Conservation (phyloP, 768 basidiomycete species). For the Leccinum subgranulosum region DNA sequence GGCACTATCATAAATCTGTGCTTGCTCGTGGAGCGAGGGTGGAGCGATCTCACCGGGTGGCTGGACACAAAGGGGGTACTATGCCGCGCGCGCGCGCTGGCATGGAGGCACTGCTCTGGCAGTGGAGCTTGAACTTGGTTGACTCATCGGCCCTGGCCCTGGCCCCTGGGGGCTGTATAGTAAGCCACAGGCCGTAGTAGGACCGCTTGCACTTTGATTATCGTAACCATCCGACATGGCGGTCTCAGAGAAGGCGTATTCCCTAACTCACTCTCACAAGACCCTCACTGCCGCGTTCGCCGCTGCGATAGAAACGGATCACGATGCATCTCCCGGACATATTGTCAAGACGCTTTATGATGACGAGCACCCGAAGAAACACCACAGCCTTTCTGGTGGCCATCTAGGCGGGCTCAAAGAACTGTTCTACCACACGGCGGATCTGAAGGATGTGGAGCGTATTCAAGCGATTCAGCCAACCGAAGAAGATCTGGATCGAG, state of each 20-base stretch:
- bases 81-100: background rate
- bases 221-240: constrained; percentile 14
- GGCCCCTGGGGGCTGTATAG: background rate
- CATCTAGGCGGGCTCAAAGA: constrained; percentile 19
- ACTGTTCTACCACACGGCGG: constrained; percentile 14
- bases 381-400: constrained; percentile 15
- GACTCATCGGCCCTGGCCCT: background rate
- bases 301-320: constrained; percentile 29
- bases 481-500: constrained; percentile 43
- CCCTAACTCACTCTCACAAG: constrained; percentile 30
- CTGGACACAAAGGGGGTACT: background rate
- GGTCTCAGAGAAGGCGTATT: constrained; percentile 30
- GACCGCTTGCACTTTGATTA: background rate
- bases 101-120: background rate
- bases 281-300: constrained; percentile 44
- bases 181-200: background rate
- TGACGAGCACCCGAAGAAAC: constrained; percentile 24
- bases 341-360: constrained; percentile 42
- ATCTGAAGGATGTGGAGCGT: constrained; percentile 15
- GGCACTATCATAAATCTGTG: too few species aligned
- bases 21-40: background rate
- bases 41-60: background rate
- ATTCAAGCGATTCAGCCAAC: constrained; percentile 28
- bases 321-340: constrained; percentile 27
- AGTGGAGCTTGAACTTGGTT: background rate